These are phyloP conservation scores for Kwoniella mangroviensis DNA, from an alignment of 768 basidiomycete species.

Conservation along the genomic window DNA sequence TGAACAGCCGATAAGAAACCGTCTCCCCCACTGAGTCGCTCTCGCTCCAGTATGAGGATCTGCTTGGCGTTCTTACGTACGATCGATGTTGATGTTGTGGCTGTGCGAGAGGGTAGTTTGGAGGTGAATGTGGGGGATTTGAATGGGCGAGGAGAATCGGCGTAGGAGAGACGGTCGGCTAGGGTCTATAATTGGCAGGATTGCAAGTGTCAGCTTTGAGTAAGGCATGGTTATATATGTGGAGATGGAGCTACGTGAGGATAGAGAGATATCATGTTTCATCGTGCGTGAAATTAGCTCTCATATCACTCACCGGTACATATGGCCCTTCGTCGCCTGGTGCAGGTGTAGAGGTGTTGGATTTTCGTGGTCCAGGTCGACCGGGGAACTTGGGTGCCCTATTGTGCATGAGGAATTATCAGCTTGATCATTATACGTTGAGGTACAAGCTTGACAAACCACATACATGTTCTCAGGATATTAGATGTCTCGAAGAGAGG, in stretches of 20 bases:
- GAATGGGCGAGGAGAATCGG: conserved; percentile 45
- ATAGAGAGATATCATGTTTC: not conserved
- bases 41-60: conserved; percentile 49
- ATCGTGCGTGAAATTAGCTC: not conserved
- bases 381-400: conserved; percentile 26
- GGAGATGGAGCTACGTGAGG: not conserved
- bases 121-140: conserved; percentile 37
- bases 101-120: conserved; percentile 34
- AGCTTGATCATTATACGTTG: not conserved
- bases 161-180: conserved; percentile 42
- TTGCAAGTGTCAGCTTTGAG: not conserved
- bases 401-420: not conserved
- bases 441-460: not conserved
- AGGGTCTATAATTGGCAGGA: conserved; percentile 25
- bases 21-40: conserved; percentile 45
- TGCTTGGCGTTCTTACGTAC: conserved; percentile 55
- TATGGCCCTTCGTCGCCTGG: conserved; percentile 34
- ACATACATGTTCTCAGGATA: not conserved
- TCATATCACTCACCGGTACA: conserved; percentile 24
- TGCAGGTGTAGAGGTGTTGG: conserved; percentile 33
- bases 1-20: conserved; percentile 46
- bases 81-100: conserved; percentile 23
- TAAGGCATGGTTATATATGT: not conserved
- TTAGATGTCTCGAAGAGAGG: not conserved
- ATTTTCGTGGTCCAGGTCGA: conserved; percentile 34